Conservation (phyloP, 805 yeast genomes). For the Metschnikowia gelsemii region DNA sequence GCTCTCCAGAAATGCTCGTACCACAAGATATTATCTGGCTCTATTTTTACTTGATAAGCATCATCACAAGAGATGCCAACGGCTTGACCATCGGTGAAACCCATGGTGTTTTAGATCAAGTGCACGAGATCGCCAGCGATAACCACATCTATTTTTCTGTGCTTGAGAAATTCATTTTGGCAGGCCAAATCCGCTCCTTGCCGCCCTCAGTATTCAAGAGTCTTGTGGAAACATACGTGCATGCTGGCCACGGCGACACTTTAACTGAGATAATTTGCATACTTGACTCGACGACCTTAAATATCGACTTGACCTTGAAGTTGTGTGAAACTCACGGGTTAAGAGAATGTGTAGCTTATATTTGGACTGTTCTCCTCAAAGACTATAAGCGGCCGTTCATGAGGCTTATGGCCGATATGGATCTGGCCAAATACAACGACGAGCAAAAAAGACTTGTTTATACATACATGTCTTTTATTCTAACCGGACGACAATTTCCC, state of each 20-base stretch:
- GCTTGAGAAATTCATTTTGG: conserved; percentile 52
- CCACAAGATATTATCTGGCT: conserved; percentile 7
- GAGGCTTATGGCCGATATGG: conserved; percentile 44
- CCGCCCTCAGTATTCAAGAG: conserved; percentile 65
- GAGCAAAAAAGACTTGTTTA: conserved; percentile 29
- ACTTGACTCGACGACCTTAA: conserved; percentile 65
- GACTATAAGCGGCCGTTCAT: conserved; percentile 74
- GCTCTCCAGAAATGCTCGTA: neutral
- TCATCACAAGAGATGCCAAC: conserved; percentile 7
- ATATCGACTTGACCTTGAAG: conserved; percentile 71
- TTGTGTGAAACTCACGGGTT: conserved; percentile 58
- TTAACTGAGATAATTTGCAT: conserved; percentile 70
- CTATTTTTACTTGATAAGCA: conserved; percentile 21
- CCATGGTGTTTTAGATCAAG: conserved; percentile 19
- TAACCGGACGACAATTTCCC: conserved; percentile 83
- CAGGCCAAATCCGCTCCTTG: conserved; percentile 45
- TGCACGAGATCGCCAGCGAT: conserved; percentile 31
- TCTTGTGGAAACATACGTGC: conserved; percentile 53
- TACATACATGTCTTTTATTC: conserved; percentile 63
- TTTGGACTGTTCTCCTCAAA: conserved; percentile 66
- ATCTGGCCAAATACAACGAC: neutral
- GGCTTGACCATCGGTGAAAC: conserved; percentile 9
- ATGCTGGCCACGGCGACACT: conserved; percentile 40
- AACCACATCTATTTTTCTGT: conserved; percentile 47
- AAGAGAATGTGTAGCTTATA: conserved; percentile 61